A percentile compares a stretch with the other conserved stretches of the same genome.
Evolutionary conservation across 2,329 filamentous ascomycete species (phyloP).

Genomic region (Fusarium lyarnte): DNA sequence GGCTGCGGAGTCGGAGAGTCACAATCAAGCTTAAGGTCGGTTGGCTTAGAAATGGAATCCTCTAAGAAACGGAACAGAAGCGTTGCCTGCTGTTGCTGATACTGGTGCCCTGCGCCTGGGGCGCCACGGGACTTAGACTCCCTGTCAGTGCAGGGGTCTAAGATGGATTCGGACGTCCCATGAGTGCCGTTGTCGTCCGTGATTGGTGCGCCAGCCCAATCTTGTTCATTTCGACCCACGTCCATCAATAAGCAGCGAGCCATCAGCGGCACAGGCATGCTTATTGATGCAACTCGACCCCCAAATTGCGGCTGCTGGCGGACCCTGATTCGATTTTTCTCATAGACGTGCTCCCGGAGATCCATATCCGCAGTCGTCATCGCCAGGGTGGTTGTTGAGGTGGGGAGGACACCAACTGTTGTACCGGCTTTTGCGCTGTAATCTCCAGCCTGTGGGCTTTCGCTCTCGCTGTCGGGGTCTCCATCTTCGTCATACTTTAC

Average conservation of each 20-base stretch:
- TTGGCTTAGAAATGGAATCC: slow-evolving; percentile 35
- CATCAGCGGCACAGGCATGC: slow-evolving; percentile 27
- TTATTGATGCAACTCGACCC: slow-evolving; percentile 37
- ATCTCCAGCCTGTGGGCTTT: slow-evolving; percentile 16
- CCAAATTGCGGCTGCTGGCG: slow-evolving; percentile 39
- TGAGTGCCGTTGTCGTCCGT: slow-evolving; percentile 24
- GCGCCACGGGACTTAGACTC: slow-evolving; percentile 25
- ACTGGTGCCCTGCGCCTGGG: slow-evolving; percentile 21
- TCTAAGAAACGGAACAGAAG: slow-evolving; percentile 29
- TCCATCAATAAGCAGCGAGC: slow-evolving; percentile 34
- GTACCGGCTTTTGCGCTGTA: slow-evolving; percentile 23
- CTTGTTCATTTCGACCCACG: slow-evolving; percentile 31
- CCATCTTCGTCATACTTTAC: slow-evolving; percentile 13
- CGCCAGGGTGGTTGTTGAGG: slow-evolving; percentile 11
- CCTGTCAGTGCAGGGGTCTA: slow-evolving; percentile 29
- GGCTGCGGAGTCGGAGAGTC: slow-evolving; percentile 24
- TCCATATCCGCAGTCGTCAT: slow-evolving; percentile 38
- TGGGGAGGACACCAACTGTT: slow-evolving; percentile 21
- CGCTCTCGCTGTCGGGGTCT: background rate
- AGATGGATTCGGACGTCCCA: slow-evolving; percentile 33
- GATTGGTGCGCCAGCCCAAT: slow-evolving; percentile 41
- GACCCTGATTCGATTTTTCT: slow-evolving; percentile 30
- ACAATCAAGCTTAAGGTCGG: slow-evolving; percentile 13
- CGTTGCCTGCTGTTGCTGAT: slow-evolving; percentile 19
- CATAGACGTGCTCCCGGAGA: slow-evolving; percentile 27